Conservation (phyloP, 208 protist species). For the Strigomonas galati region DNA sequence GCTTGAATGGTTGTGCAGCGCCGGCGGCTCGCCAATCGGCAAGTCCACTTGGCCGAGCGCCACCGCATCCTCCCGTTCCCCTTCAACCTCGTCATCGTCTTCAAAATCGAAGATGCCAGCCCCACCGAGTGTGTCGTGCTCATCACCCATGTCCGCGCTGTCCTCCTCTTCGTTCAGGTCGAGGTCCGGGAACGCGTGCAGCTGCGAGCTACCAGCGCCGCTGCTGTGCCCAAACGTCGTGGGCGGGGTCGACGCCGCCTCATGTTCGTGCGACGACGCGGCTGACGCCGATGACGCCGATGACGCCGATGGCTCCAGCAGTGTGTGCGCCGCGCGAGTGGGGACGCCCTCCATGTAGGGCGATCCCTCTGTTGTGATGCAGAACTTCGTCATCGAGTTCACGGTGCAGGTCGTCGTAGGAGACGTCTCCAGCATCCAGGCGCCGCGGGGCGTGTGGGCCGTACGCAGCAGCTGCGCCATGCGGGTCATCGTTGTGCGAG, state of each 20-base stretch:
- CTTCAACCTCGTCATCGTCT: constrained; percentile 4
- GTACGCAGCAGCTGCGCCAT: constrained; percentile 26
- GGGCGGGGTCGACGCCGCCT: neutral
- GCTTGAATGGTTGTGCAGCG: neutral
- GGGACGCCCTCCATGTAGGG: neutral
- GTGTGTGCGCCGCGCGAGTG: neutral
- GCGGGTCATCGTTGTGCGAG: constrained; percentile 18
- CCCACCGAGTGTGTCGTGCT: constrained; percentile 11
- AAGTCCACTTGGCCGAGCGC: neutral
- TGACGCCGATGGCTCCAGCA: neutral
- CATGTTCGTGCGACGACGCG: neutral
- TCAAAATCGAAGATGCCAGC: constrained; percentile 9
- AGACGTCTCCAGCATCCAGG: neutral
- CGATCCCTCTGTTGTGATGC: neutral
- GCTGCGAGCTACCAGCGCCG: constrained; percentile 7
- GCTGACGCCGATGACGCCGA: neutral
- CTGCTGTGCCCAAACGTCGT: neutral
- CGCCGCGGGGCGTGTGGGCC: constrained; percentile 11
- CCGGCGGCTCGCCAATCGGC: no score
- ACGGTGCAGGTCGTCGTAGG: neutral
- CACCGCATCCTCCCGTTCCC: constrained; percentile 15
- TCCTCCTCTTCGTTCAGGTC: neutral
- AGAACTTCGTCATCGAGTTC: neutral
- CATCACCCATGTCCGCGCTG: constrained; percentile 9
- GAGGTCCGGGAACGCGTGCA: constrained; percentile 21